phyloP scores from a whole-genome alignment of 805 yeast species.

The Wickerhamiella domercqiae region DNA sequence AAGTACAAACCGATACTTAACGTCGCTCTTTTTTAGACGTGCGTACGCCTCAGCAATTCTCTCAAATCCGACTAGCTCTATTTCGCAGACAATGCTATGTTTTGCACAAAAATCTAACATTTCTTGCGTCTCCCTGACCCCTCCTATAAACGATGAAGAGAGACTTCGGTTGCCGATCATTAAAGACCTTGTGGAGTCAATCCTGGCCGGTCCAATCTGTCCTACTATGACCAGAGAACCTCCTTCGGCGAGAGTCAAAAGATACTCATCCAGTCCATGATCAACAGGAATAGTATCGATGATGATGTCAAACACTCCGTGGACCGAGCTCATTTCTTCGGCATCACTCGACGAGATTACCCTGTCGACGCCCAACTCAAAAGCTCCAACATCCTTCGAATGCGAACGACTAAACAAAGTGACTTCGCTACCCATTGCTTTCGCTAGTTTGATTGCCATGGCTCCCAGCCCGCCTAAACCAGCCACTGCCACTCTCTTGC shows the following conservation, averaged over 20 bases:
- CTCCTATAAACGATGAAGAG: constrained; percentile 41
- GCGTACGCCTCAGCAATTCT: constrained; percentile 13
- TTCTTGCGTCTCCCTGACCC: constrained; percentile 48
- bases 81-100: constrained; percentile 45
- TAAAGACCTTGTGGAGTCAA: constrained; percentile 34
- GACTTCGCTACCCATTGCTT: constrained; percentile 49
- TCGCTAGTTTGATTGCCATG: constrained; percentile 44
- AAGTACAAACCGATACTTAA: constrained; percentile 16
- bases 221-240: constrained; percentile 53
- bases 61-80: constrained; percentile 39
- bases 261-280: constrained; percentile 34
- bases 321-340: constrained; percentile 24
- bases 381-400: constrained; percentile 37
- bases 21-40: constrained; percentile 12
- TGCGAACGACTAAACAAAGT: constrained; percentile 39
- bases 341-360: constrained; percentile 35
- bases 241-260: constrained; percentile 38
- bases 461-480: constrained; percentile 61
- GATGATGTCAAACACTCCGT: constrained; percentile 33
- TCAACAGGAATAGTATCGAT: constrained; percentile 38
- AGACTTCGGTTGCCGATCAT: constrained; percentile 28
- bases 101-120: constrained; percentile 51
- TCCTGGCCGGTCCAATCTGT: constrained; percentile 29
- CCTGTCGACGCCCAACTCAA: constrained; percentile 39
- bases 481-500: constrained; percentile 40